phyloP scores from a whole-genome alignment of 176 grass and related monocot species.

The Ensete ventricosum region DNA sequence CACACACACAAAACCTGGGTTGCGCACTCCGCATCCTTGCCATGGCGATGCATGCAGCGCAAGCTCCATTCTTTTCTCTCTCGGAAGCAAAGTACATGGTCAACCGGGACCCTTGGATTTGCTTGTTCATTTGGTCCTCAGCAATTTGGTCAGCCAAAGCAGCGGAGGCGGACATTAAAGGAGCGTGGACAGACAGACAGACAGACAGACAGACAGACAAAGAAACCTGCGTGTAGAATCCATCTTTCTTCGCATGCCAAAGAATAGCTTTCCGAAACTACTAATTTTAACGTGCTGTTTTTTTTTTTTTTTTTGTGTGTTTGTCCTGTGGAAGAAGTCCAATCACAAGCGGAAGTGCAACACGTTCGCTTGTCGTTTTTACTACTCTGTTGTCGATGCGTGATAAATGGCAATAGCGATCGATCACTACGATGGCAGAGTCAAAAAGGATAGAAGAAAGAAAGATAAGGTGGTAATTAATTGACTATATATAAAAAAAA shows the following conservation, averaged over 20 bases:
- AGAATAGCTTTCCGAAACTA: neutral
- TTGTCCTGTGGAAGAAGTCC: neutral
- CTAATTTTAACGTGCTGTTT: neutral
- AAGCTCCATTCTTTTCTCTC: too few relatives aligned
- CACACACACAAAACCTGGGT: too few relatives aligned
- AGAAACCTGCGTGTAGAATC: neutral
- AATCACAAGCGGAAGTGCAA: neutral
- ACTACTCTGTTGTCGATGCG: neutral
- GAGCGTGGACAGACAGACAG: too few relatives aligned
- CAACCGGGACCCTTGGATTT: too few relatives aligned
- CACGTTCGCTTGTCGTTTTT: neutral
- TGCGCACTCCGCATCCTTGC: too few relatives aligned
- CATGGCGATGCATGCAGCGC: neutral
- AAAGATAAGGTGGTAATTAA: too few relatives aligned
- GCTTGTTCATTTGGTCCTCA: too few relatives aligned
- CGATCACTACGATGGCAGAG: neutral
- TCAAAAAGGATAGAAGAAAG: too few relatives aligned
- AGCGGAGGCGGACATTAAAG: neutral
- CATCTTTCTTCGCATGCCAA: constrained; percentile 4
- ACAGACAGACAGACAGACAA: neutral
- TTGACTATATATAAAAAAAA: too few relatives aligned
- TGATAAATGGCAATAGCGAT: neutral
- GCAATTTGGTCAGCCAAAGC: too few relatives aligned
- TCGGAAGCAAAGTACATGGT: too few relatives aligned
- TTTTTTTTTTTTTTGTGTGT: neutral